Base-by-base conservation (phyloP, 331 rosid species). In the Rosa hybrid region DNA sequence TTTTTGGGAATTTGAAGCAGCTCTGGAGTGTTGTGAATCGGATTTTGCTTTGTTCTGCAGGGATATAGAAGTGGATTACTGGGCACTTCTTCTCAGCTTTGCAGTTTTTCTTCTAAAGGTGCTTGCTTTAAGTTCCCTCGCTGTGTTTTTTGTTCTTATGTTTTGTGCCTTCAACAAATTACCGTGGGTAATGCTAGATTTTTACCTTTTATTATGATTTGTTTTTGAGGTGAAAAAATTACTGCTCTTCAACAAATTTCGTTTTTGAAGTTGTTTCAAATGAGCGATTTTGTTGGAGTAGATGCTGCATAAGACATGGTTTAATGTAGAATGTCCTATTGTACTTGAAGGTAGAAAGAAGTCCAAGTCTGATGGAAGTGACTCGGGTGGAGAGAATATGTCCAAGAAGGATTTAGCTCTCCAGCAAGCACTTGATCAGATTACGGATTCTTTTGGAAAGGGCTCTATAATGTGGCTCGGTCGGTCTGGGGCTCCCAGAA, bases 381-480 rank as follows among this genome's bases (percentile, higher is more conserved):
- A 91, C 60, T 88, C 92, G 7, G 68, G 82, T 53, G 96, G 88
- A 78, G 98, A 95, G 68, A 88, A 79, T 77, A 21, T 91, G 88
- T 87, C 97, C 18, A 91, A 92, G 94, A 94, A 91, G 86, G 98
- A 92, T 17, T 53, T 86, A 78, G 97, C 98, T 46, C 87, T 94
- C 25, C 91, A 87, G 59, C 94, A 90, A 86, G 98, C 98, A 41
- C 71, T 94, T 74, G 98, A 94, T 82, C 98, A 92, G 83, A 94
- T 94, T 80, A 89, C 97, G 2, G 83, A 97, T 11, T 62, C 97
- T 17, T 95, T 92, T 80, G 98, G 98, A 71, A 95, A 92, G 83
- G 98, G 92, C 72, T 88, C 97, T 60, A 92, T 95, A 72, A 92
- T 90, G 98, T 92, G 98, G 98, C 97, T 95, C 78, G 98, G 98